Evolutionary conservation across 1,284 basidiomycete species (phyloP), one percentile per base, ranked within the genome.

Genomic region (Cutaneotrichosporon dermatis): DNA sequence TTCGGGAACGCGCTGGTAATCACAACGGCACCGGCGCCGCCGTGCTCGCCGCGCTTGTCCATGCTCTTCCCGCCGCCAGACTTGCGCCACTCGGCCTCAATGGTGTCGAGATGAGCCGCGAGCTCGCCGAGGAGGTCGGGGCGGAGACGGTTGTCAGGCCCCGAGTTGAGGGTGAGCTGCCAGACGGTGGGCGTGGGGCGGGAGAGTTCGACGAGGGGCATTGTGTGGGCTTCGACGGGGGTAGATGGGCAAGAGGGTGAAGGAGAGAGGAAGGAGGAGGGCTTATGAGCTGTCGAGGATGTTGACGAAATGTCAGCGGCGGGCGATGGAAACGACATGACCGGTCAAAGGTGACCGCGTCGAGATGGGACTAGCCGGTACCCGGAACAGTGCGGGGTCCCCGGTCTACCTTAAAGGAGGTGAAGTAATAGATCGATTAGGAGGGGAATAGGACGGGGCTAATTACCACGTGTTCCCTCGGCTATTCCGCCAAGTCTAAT

Each of bases 31-130:
- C 90, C 91, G 1, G 70, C 71, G 3, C 72, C 73, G 37, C 66
- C 67, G 51, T 54, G n/a, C 34, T 64, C 80, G 79, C 51, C 83
- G 56, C 80, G 80, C 51, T 83, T 62, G 68, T 58, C 46, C 11
- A 49, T 51, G 16, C 58, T 10, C 45, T 54, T 40, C 15, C 58
- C 61, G 16, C 51, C 69, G 42, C 84, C 80, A 79, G 81, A 82
- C 40, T 79, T 77, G 44, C 86, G 80, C 93, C 93, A 97, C 66
- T 88, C 82, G 16, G 79, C 77, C 75, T 95, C 91, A 7, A 95
- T 88, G 11, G 80, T 75, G 67, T 91, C 86, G 41, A 96, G 80
- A 2, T 89, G 88, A 3, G 53, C 58, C 16, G 54, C 13, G 40
- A 78, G 66, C 57, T 76, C 69, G 16, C 51, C 54, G 11, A 79